Evolutionary conservation across 495 filamentous ascomycete genomes (phyloP).

Genomic region (Hypoxylon subgilvum): DNA sequence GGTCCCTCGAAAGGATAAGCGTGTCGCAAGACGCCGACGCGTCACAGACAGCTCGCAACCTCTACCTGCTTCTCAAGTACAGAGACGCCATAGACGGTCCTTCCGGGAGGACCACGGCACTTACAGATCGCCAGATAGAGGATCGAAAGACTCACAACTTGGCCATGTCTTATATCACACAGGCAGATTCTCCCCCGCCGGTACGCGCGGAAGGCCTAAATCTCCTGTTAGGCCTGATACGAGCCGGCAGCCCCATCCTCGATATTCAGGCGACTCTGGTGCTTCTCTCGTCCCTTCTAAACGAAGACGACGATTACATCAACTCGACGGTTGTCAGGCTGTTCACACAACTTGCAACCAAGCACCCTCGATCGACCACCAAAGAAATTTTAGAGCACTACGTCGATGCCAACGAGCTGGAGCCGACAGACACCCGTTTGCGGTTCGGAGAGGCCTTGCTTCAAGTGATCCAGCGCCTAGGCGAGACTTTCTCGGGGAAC

Average conservation of each 20-base stretch:
- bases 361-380: constrained; percentile 69
- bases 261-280: constrained; percentile 72
- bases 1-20: constrained; percentile 54
- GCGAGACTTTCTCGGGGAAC: constrained; percentile 65
- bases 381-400: constrained; percentile 73
- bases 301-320: constrained; percentile 75
- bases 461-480: constrained; percentile 70
- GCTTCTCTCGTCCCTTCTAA: constrained; percentile 69
- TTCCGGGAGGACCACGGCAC: constrained; percentile 38
- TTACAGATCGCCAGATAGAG: constrained; percentile 57
- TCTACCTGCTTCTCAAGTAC: constrained; percentile 64
- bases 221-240: constrained; percentile 69
- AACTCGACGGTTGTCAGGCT: constrained; percentile 74
- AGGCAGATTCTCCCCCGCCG: constrained; percentile 70
- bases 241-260: constrained; percentile 65
- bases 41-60: constrained; percentile 61
- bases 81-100: constrained; percentile 56
- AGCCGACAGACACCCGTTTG: constrained; percentile 68
- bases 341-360: constrained; percentile 67
- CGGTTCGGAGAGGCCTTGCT: constrained; percentile 76
- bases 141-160: constrained; percentile 74
- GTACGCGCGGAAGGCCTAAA: constrained; percentile 80
- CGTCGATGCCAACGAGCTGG: constrained; percentile 64
- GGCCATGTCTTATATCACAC: constrained; percentile 73
- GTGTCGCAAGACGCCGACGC: constrained; percentile 38